Conservation (phyloP, 2,329 filamentous ascomycete genomes). For the Periconia digitata region DNA sequence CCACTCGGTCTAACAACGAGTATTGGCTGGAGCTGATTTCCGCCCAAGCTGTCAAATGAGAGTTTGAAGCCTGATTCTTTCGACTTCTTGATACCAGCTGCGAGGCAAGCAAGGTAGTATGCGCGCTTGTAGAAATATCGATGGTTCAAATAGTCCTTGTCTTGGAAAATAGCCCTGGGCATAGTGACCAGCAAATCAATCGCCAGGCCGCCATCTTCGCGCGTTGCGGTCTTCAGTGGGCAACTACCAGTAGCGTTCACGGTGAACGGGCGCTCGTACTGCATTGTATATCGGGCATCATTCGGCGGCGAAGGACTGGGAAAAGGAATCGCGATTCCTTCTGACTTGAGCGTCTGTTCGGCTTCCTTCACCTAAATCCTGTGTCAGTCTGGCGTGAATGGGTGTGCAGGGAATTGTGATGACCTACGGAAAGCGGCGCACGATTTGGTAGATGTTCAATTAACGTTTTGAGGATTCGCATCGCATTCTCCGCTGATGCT, state of each 20-base stretch:
- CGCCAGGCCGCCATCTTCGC: conserved; percentile 59
- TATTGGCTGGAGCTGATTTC: conserved; percentile 76
- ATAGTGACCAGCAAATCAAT: conserved; percentile 89
- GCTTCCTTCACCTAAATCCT: conserved; percentile 67
- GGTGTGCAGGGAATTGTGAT: not conserved
- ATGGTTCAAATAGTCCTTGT: conserved; percentile 91
- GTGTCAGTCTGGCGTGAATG: conserved; percentile 14
- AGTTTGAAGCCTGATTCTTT: conserved; percentile 58
- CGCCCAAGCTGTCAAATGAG: conserved; percentile 67
- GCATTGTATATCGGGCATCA: conserved; percentile 79
- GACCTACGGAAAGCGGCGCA: conserved; percentile 48
- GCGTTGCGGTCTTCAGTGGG: conserved; percentile 72
- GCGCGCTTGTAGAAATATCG: conserved; percentile 94
- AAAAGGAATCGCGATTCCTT: conserved; percentile 76
- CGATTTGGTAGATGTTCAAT: conserved; percentile 60
- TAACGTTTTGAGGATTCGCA: conserved; percentile 57
- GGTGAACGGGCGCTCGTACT: conserved; percentile 72
- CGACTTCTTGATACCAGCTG: conserved; percentile 66
- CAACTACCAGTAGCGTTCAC: conserved; percentile 92
- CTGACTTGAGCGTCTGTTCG: conserved; percentile 63
- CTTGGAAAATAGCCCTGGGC: conserved; percentile 77
- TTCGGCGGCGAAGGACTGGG: conserved; percentile 75
- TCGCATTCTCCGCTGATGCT: conserved; percentile 50
- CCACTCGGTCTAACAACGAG: conserved; percentile 49
- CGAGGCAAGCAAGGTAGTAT: conserved; percentile 84